A percentile compares a stretch with the other conserved stretches of the same genome.
These are phyloP conservation scores for Ceratobasidium sp. DNA, from an alignment of 1,284 basidiomycete species.

Conservation along the genomic window DNA sequence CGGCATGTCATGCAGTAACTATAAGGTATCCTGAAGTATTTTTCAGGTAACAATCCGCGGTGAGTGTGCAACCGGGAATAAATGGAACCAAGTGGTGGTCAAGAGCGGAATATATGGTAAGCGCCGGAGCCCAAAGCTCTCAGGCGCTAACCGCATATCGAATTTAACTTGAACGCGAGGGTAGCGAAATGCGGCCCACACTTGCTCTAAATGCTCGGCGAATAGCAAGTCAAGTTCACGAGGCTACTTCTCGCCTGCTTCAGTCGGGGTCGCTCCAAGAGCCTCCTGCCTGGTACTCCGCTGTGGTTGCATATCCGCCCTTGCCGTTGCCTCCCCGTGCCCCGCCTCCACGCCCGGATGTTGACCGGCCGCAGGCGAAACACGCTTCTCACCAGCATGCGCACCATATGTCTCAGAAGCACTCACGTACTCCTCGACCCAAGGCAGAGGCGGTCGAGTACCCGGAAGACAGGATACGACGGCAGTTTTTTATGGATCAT, in stretches of 20 bases:
- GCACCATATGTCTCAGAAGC: conserved; percentile 58
- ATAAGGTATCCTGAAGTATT: neutral
- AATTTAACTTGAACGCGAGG: neutral
- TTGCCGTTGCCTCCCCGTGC: conserved; percentile 83
- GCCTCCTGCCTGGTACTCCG: conserved; percentile 86
- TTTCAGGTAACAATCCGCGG: neutral
- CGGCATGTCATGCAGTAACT: neutral
- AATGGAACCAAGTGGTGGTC: neutral
- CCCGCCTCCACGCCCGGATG: conserved; percentile 60
- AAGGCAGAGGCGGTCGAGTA: conserved; percentile 77
- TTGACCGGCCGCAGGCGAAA: conserved; percentile 51
- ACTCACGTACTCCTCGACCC: conserved; percentile 62
- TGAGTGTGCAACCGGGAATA: neutral
- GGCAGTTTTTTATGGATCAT: conserved; percentile 95
- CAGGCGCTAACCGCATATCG: neutral
- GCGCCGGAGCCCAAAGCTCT: neutral
- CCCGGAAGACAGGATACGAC: conserved; percentile 85
- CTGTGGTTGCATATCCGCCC: conserved; percentile 89
- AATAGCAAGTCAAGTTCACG: conserved; percentile 88
- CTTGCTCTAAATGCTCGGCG: conserved; percentile 62
- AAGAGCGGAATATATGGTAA: neutral
- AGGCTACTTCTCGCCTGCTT: conserved; percentile 86
- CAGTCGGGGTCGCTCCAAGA: conserved; percentile 72
- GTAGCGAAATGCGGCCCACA: conserved; percentile 11
- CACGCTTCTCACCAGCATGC: conserved; percentile 53